Evolutionary conservation across 2,329 filamentous ascomycete species (phyloP), one percentile per base, ranked within the genome.

Genomic region (Exophiala sp.): DNA sequence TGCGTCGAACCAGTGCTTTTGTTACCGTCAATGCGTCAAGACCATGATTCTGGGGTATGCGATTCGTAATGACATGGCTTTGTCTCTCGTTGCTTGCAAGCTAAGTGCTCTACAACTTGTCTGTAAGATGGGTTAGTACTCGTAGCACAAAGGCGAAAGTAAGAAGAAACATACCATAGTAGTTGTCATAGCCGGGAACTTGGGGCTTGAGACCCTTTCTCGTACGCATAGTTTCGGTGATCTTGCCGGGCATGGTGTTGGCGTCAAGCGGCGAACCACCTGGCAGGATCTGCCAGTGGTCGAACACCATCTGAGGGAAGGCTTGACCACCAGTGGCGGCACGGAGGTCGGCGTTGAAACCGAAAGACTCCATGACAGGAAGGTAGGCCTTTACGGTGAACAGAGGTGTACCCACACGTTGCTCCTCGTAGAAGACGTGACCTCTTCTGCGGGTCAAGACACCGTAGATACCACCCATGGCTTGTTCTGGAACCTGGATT

Each of bases 381-480:
- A 96, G 83, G 82, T 95, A 95, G 61, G 91, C 90, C 85, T 95
- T 96, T 84, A 99, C 89, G 78, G 89, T 97, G 89, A 97, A 99
- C 61, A 99, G 88, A 78, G 94, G 94, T 75, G 94, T 99, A 79
- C 94, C 94, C 62, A 92, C 89, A 72, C 94, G 90, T 84, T 99
- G 94, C 83, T 95, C 89, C 83, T 99, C 94, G 75, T 82, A 82
- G 85, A 97, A 96, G 79, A 99, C 94, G 86, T 97, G 92, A 84
- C 94, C 94, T 88, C 94, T 87, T 77, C 91, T 84, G 72, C 91
- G 88, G 78, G 91, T 96, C 69, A 99, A 89, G 73, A 96, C 91
- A 87, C 91, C 89, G 80, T 99, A 99, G 78, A 99, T 95, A 85
- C 94, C 94, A 84, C 94, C 94, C 94, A 99, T 97, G 74, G 94